Percentiles rank a stretch among this genome's conserved stretches.
Conservation (phyloP, 2,329 filamentous ascomycete genomes). For the Monilinia aucupariae region DNA sequence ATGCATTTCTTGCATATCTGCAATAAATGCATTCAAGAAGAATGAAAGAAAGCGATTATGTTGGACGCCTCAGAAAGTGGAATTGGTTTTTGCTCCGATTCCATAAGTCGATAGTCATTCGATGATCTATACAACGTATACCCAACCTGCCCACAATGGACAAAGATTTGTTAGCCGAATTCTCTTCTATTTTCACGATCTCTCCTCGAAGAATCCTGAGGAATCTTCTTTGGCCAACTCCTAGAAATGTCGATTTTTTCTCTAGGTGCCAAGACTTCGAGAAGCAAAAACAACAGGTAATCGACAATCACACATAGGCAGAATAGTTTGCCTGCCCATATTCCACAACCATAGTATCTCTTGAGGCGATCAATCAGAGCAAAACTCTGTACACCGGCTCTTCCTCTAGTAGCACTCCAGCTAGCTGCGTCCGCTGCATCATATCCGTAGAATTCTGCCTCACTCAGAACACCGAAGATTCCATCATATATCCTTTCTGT, state of each 20-base stretch:
- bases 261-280: constrained; percentile 82
- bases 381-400: constrained; percentile 72
- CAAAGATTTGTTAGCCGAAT: not conserved
- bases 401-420: constrained; percentile 66
- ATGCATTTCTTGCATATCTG: not conserved
- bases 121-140: not conserved
- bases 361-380: constrained; percentile 92
- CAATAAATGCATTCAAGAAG: not conserved
- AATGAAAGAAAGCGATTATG: not conserved
- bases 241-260: constrained; percentile 82
- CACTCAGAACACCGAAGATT: constrained; percentile 78
- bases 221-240: constrained; percentile 78
- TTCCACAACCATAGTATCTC: constrained; percentile 93
- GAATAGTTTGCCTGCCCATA: constrained; percentile 97
- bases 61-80: too few relatives aligned
- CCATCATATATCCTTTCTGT: constrained; percentile 95
- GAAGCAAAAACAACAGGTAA: constrained; percentile 80
- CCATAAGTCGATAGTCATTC: not conserved
- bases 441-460: constrained; percentile 84
- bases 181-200: constrained; percentile 5
- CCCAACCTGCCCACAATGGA: not conserved
- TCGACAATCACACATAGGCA: constrained; percentile 92
- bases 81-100: not conserved
- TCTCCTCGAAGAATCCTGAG: constrained; percentile 10
- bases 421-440: constrained; percentile 55